Percentiles rank a stretch among this genome's conserved stretches.
These are phyloP conservation scores for Geoglossum glabrum DNA, from an alignment of 495 filamentous ascomycete species.

Conservation along the genomic window DNA sequence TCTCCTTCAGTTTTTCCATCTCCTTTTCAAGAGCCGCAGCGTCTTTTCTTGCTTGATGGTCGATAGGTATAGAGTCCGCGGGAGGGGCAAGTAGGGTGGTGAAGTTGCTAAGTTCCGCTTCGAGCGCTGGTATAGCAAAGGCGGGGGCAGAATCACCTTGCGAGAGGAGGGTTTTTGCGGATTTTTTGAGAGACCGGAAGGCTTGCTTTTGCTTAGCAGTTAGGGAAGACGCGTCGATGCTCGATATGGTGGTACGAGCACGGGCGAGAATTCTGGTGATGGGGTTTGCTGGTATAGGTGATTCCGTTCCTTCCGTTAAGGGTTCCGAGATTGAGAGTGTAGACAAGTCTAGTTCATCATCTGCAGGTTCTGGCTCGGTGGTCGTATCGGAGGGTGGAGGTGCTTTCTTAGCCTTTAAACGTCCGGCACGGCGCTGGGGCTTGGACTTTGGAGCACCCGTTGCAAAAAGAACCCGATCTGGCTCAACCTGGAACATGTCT, in stretches of 20 bases:
- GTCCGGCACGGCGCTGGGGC: slow-evolving; percentile 23
- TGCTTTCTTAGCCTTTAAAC: slow-evolving; percentile 6
- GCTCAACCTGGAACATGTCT: slow-evolving; percentile 91
- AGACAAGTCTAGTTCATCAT: slow-evolving; percentile 7
- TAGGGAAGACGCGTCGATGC: slow-evolving; percentile 23
- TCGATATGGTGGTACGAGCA: slow-evolving; percentile 32
- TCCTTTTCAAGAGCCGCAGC: slow-evolving; percentile 20
- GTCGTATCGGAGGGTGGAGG: slow-evolving; percentile 10
- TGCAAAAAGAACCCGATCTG: slow-evolving; percentile 67
- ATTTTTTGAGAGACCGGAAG: slow-evolving; percentile 34
- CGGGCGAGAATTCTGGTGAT: slow-evolving; percentile 26
- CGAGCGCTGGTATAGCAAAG: background rate
- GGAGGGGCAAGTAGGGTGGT: background rate
- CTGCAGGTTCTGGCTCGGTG: slow-evolving; percentile 16
- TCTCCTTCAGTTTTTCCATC: slow-evolving; percentile 38
- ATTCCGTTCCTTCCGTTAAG: background rate
- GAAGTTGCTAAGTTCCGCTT: slow-evolving; percentile 3
- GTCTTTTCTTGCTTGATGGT: slow-evolving; percentile 1
- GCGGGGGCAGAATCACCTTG: slow-evolving; percentile 19
- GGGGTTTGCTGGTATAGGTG: slow-evolving; percentile 1
- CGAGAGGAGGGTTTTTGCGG: slow-evolving; percentile 32
- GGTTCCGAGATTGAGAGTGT: background rate
- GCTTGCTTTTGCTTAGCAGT: slow-evolving; percentile 42
- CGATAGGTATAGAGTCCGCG: background rate
- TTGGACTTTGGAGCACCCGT: slow-evolving; percentile 53